These are phyloP conservation scores for Bruguiera hainesii DNA, from an alignment of 441 rosid species.

Conservation along the genomic window DNA sequence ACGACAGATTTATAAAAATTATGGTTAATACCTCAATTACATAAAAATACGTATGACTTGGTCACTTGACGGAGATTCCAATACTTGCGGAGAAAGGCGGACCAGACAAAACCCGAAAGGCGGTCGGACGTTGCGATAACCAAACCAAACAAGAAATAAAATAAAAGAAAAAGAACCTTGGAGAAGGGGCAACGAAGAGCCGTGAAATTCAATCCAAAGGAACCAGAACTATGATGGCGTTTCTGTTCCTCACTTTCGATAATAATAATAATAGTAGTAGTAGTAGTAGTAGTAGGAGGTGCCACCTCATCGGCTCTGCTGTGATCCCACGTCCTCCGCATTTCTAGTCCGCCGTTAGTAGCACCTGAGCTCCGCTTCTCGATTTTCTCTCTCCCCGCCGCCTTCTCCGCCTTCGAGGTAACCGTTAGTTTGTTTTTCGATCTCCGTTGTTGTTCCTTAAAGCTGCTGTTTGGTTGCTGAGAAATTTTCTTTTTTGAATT, in stretches of 20 bases:
- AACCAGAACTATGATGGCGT: background rate
- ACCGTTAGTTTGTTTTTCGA: background rate
- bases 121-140: too few relatives aligned
- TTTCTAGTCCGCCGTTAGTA: too few relatives aligned
- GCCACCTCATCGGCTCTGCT: conserved; percentile 7
- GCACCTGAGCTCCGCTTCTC: background rate
- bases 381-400: background rate
- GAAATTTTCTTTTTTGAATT: background rate
- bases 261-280: too few relatives aligned
- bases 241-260: background rate
- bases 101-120: too few relatives aligned
- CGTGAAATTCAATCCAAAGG: conserved; percentile 7
- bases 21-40: too few relatives aligned
- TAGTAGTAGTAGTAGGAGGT: too few relatives aligned
- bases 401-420: background rate
- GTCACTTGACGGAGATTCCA: too few relatives aligned
- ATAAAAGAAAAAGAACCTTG: too few relatives aligned
- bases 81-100: too few relatives aligned
- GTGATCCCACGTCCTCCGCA: conserved; percentile 4
- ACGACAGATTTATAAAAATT: too few relatives aligned
- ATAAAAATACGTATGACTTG: too few relatives aligned
- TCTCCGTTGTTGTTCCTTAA: background rate
- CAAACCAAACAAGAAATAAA: too few relatives aligned
- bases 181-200: conserved; percentile 4
- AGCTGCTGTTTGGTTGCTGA: conserved; percentile 7